phyloP scores from a whole-genome alignment of 306 rosid genomes.

The Ammopiptanthus mongolicus region DNA sequence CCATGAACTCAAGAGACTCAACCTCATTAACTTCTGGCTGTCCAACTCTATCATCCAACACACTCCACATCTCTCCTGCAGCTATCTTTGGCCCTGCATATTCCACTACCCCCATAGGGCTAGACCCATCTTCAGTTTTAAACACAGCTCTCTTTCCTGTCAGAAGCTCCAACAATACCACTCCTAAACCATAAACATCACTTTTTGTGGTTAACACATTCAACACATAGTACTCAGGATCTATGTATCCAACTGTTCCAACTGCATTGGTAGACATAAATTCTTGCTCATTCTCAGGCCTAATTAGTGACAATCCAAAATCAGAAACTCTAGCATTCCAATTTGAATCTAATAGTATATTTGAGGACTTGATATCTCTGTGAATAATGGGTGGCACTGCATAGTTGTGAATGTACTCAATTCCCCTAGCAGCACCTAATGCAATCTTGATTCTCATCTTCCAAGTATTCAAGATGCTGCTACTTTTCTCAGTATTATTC shows the following conservation, averaged over 20 bases:
- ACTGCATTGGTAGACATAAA: conserved; percentile 18
- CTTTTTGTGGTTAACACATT: conserved; percentile 43
- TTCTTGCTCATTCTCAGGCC: conserved; percentile 21
- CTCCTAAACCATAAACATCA: conserved; percentile 51
- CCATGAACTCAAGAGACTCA: conserved; percentile 41
- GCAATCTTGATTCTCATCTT: conserved; percentile 40
- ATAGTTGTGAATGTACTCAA: conserved; percentile 43
- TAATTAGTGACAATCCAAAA: conserved; percentile 36
- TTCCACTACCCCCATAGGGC: conserved; percentile 36
- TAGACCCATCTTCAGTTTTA: conserved; percentile 13
- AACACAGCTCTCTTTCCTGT: conserved; percentile 46
- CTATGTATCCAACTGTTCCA: conserved; percentile 50
- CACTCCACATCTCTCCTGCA: conserved; percentile 34
- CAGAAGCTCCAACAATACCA: conserved; percentile 44
- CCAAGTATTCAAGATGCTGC: conserved; percentile 40
- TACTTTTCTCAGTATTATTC: conserved; percentile 13
- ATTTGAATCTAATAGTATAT: conserved; percentile 40
- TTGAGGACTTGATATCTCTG: conserved; percentile 46
- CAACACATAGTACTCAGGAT: conserved; percentile 45
- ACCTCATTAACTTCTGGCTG: conserved; percentile 37
- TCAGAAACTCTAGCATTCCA: conserved; percentile 51
- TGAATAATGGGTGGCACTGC: conserved; percentile 47
- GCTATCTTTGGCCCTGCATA: conserved; percentile 28
- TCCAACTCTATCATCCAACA: conserved; percentile 42
- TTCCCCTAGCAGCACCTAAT: conserved; percentile 45